These are phyloP conservation scores for Nothophaeocryptopus gaeumannii DNA, from an alignment of 2,329 filamentous ascomycete species.

Conservation along the genomic window DNA sequence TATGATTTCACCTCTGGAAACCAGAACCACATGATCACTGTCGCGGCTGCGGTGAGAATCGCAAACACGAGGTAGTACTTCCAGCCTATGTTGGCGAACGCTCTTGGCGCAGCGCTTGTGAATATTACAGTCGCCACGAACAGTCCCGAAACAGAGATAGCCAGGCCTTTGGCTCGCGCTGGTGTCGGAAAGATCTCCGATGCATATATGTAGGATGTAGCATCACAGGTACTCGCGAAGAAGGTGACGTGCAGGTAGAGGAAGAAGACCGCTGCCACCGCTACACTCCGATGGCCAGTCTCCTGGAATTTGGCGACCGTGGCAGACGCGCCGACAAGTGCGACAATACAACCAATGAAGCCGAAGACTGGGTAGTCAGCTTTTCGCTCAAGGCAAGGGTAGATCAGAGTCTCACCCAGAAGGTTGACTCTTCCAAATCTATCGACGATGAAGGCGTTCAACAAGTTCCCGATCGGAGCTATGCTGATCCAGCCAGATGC, in stretches of 20 bases:
- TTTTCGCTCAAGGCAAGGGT: too few species aligned
- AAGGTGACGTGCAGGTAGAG: slow-evolving; percentile 16
- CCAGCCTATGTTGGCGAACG: slow-evolving; percentile 8
- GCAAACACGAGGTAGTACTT: slow-evolving; percentile 6
- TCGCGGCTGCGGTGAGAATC: neutral
- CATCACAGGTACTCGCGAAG: slow-evolving; percentile 31
- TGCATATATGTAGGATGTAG: slow-evolving; percentile 34
- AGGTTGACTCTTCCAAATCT: neutral
- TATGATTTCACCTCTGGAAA: neutral
- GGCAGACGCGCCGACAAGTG: slow-evolving; percentile 3
- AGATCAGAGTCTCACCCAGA: neutral
- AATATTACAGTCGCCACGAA: neutral
- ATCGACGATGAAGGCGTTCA: slow-evolving; percentile 2
- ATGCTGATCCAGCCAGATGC: slow-evolving; percentile 6
- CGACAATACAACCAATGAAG: slow-evolving; percentile 4
- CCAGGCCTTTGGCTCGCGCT: neutral
- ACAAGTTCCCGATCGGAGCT: neutral
- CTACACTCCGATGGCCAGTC: neutral
- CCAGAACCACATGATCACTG: neutral
- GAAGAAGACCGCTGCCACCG: slow-evolving; percentile 7
- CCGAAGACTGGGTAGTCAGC: neutral
- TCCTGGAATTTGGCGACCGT: slow-evolving; percentile 2
- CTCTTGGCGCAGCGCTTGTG: slow-evolving; percentile 1
- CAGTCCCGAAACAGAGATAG: neutral
- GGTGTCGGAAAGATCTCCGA: slow-evolving; percentile 37